Percentiles rank a stretch among this genome's conserved stretches.
phyloP scores from a whole-genome alignment of 176 grass and related monocot genomes.

The Cenchrus americanus region DNA sequence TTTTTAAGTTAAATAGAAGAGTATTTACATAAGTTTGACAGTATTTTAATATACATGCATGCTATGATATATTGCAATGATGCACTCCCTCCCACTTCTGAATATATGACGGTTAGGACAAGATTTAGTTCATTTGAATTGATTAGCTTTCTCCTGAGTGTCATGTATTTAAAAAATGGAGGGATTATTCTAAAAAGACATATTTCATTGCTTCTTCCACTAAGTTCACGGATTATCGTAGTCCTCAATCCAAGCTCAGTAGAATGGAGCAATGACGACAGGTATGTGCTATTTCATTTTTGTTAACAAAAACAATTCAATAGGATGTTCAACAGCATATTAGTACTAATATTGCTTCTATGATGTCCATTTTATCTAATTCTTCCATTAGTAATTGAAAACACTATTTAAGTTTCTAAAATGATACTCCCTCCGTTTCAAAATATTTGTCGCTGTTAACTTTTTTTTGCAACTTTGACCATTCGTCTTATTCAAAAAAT shows the following conservation, averaged over 20 bases:
- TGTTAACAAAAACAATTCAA: not conserved
- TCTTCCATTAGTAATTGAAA: not conserved
- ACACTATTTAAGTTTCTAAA: not conserved
- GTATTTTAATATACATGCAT: conserved; percentile 16
- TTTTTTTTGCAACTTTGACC: too few species aligned
- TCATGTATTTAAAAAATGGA: not conserved
- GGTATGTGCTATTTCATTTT: not conserved
- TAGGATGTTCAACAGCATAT: not conserved
- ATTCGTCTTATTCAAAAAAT: too few species aligned
- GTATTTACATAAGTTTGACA: not conserved
- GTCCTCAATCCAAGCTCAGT: not conserved
- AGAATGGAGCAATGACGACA: not conserved
- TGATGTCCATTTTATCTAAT: not conserved
- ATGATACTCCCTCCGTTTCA: too few species aligned
- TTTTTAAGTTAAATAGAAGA: not conserved
- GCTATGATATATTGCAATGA: not conserved
- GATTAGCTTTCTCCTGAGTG: not conserved
- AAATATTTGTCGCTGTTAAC: too few species aligned
- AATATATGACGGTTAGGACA: not conserved
- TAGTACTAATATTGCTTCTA: not conserved
- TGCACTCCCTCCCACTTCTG: not conserved
- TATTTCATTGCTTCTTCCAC: not conserved
- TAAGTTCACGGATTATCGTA: not conserved
- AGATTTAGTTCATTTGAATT: not conserved
- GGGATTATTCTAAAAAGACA: not conserved